Percentiles rank a stretch among this genome's conserved stretches.
Evolutionary conservation across 768 basidiomycete genomes (phyloP).

Genomic region (Mycena galopus): DNA sequence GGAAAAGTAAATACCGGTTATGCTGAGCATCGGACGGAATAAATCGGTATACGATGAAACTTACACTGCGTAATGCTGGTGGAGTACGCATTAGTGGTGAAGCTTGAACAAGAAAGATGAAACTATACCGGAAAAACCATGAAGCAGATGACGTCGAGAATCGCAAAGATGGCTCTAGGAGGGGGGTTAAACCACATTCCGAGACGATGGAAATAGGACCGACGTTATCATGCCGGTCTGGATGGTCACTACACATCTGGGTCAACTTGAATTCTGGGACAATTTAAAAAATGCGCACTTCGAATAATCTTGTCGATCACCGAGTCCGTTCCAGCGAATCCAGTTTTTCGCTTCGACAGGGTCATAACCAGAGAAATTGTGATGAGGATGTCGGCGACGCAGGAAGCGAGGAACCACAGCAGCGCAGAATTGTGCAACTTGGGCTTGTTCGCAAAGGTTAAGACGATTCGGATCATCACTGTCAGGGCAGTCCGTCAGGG

Average conservation of each 20-base stretch:
- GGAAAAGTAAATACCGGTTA: not conserved
- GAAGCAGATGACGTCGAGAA: slow-evolving; percentile 30
- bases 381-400: slow-evolving; percentile 56
- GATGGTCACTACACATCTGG: slow-evolving; percentile 24
- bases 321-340: slow-evolving; percentile 33
- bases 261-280: not conserved
- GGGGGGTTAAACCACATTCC: not conserved
- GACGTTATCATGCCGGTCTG: slow-evolving; percentile 39
- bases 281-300: slow-evolving; percentile 16
- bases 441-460: slow-evolving; percentile 55
- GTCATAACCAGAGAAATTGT: slow-evolving; percentile 53
- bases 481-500: slow-evolving; percentile 13
- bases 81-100: not conserved
- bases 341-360: slow-evolving; percentile 40
- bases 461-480: slow-evolving; percentile 48
- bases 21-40: not conserved
- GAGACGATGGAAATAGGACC: not conserved
- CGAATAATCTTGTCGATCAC: slow-evolving; percentile 37
- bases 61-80: slow-evolving; percentile 61
- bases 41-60: slow-evolving; percentile 30
- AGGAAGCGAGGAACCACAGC: slow-evolving; percentile 59
- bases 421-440: slow-evolving; percentile 60
- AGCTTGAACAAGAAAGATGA: not conserved
- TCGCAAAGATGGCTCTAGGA: slow-evolving; percentile 20
- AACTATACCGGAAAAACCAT: slow-evolving; percentile 30